These are phyloP conservation scores for Cyclanthera cordifolia DNA, from an alignment of 306 rosid genomes.

Conservation along the genomic window DNA sequence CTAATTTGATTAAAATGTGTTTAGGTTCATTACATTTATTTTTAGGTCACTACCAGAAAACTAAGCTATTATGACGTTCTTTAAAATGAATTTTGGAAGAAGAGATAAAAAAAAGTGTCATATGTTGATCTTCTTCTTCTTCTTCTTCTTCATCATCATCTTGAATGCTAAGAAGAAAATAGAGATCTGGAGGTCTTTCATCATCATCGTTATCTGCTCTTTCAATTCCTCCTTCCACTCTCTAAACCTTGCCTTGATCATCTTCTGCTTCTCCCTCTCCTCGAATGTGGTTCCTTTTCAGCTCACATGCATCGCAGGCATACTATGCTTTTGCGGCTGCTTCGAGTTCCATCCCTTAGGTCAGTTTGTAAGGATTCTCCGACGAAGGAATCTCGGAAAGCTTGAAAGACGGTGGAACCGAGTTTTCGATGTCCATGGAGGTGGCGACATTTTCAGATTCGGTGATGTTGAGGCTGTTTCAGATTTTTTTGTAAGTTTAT, in stretches of 20 bases:
- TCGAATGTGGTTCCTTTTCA: conserved; percentile 45
- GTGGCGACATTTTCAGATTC: background rate
- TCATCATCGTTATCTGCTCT: too few relatives aligned
- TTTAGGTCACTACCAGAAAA: too few relatives aligned
- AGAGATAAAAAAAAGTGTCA: too few relatives aligned
- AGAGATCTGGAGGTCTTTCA: too few relatives aligned
- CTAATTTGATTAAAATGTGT: too few relatives aligned
- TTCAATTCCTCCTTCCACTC: conserved; percentile 67
- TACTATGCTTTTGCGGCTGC: conserved; percentile 47
- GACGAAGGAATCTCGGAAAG: conserved; percentile 54
- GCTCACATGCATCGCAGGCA: conserved; percentile 55
- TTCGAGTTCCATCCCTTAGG: conserved; percentile 80
- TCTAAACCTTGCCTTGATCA: conserved; percentile 55
- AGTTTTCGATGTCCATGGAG: conserved; percentile 55
- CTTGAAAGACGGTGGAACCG: conserved; percentile 46
- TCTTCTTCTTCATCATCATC: too few relatives aligned
- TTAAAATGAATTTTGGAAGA: too few relatives aligned
- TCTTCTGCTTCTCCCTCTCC: conserved; percentile 64
- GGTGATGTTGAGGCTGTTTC: background rate
- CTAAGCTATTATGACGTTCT: too few relatives aligned
- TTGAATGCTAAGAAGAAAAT: too few relatives aligned
- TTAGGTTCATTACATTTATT: too few relatives aligned
- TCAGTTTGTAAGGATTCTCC: conserved; percentile 63
- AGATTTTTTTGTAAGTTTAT: conserved; percentile 65
- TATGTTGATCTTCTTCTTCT: too few relatives aligned